Evolutionary conservation across 2,329 filamentous ascomycete genomes (phyloP), one percentile per base, ranked within the genome.

Genomic region (Clathrospora elynae): DNA sequence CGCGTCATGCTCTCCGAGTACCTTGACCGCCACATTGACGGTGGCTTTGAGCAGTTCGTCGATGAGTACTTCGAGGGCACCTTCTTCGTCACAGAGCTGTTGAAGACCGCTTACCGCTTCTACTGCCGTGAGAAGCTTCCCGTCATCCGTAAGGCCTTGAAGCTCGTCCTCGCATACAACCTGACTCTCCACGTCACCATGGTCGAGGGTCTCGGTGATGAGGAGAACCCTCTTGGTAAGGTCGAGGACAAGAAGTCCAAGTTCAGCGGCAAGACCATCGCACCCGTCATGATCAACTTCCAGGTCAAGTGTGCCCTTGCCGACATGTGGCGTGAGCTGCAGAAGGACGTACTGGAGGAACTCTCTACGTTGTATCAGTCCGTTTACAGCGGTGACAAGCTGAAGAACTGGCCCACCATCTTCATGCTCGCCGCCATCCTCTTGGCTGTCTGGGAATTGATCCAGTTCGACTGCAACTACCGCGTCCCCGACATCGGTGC

Each of bases 251-350:
- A 88, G 62, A 82, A 86, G 39, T 95, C 90, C 55, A 93, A 89
- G 69, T 96, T 87, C 78, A 86, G 82, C 61, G 91, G 91, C 64
- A 92, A 92, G 77, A 91, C 87, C 23, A 85, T 96, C 51, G 92
- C 92, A 11, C 92, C 92, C 9, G 91, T 96, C 67, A 95, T 97
- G 91, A 95, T 97, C 82, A 97, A 96, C 78, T 96, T 96, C 82
- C 90, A 96, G 76, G 90, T 97, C 78, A 97, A 97, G 81, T 93
- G 88, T 64, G 91, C 91, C 40, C 85, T 97, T 75, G 92, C 91
- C 55, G 90, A 95, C 64, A 95, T 96, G 89, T 97, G 92, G 92
- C 90, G 92, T 55, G 91, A 96, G 72, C 79, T 97, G 44, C 91
- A 96, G 71, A 95, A 95, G 76, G 92, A 96, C 61, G 90, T 96